These are phyloP conservation scores for Puccinia horiana DNA, from an alignment of 1,284 basidiomycete species.

Conservation along the genomic window DNA sequence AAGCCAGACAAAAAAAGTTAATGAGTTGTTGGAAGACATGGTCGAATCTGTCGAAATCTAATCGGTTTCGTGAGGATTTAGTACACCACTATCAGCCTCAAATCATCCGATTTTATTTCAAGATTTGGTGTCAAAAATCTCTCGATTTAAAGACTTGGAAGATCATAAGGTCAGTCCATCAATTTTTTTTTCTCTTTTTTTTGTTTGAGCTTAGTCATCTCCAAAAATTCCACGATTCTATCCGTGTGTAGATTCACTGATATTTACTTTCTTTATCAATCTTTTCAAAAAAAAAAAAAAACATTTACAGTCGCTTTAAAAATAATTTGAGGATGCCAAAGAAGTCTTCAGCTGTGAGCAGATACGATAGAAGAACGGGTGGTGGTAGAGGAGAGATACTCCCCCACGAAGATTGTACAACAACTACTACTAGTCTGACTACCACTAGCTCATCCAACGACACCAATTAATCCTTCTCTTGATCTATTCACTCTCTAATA, in stretches of 20 bases:
- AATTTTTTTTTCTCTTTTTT: not conserved
- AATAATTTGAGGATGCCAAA: not conserved
- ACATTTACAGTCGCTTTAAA: no score
- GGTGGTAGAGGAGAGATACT: not conserved
- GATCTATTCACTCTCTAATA: not conserved
- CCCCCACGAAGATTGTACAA: not conserved
- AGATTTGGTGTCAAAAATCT: slow-evolving; percentile 18
- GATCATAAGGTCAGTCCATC: slow-evolving; percentile 23
- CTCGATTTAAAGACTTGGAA: slow-evolving; percentile 27
- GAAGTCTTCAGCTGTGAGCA: not conserved
- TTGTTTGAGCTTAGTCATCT: no score
- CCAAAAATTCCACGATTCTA: no score
- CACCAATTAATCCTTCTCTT: not conserved
- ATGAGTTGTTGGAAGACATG: not conserved
- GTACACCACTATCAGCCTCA: not conserved
- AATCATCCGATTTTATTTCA: not conserved
- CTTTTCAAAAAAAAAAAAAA: no score
- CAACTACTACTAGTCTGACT: no score
- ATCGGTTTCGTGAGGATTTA: not conserved
- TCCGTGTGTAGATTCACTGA: no score
- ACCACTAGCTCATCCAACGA: no score
- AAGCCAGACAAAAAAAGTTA: not conserved
- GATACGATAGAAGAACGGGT: not conserved
- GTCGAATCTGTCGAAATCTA: not conserved
- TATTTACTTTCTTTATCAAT: no score